These are phyloP conservation scores for Colletotrichum acutatum DNA, from an alignment of 2,329 filamentous ascomycete genomes.

Conservation along the genomic window DNA sequence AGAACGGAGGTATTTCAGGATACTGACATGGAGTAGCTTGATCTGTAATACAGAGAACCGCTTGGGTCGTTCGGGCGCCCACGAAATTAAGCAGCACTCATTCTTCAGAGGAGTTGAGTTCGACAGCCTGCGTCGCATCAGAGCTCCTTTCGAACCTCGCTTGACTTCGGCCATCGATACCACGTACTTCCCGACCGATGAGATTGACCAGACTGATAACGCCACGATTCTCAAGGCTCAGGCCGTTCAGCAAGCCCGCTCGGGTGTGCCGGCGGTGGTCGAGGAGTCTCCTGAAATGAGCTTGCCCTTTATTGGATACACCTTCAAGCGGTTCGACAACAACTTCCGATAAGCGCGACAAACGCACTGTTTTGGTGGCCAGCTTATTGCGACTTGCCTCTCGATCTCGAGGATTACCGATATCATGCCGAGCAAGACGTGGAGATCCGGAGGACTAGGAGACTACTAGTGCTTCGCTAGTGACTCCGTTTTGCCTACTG, in stretches of 20 bases:
- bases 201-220: constrained; percentile 97
- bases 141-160: constrained; percentile 95
- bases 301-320: constrained; percentile 95
- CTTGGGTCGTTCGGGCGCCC: constrained; percentile 85
- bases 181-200: constrained; percentile 98
- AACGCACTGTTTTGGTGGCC: neutral
- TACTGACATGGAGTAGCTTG: constrained; percentile 66
- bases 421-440: neutral
- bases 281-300: constrained; percentile 94
- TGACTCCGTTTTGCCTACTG: constrained; percentile 23
- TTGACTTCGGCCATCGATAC: constrained; percentile 94
- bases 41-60: constrained; percentile 95
- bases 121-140: constrained; percentile 90
- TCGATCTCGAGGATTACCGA: neutral
- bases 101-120: constrained; percentile 99
- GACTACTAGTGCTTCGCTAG: constrained; percentile 1
- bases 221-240: constrained; percentile 88
- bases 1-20: neutral
- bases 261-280: constrained; percentile 49
- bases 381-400: neutral
- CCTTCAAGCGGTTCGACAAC: constrained; percentile 94
- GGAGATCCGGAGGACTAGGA: neutral
- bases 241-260: constrained; percentile 75
- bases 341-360: constrained; percentile 64
- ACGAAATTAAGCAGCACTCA: constrained; percentile 91